Evolutionary conservation across 1,284 basidiomycete species (phyloP).

Genomic region (Cystobasidium sp.): DNA sequence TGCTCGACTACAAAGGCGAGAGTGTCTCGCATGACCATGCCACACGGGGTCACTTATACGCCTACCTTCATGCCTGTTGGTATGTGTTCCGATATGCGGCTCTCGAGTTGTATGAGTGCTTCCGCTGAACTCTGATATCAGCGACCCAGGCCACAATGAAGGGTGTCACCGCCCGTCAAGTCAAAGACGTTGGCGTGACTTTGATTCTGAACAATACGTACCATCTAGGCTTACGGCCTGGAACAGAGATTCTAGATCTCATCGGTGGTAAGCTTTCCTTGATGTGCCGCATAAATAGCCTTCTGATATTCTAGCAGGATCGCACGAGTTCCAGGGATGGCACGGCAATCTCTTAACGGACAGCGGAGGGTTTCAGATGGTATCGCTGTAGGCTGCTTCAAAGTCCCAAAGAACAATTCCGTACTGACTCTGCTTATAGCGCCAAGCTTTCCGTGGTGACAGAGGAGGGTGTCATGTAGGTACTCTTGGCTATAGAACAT

Average conservation of each 20-base stretch:
- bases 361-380: constrained; percentile 77
- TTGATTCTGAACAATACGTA: constrained; percentile 84
- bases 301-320: constrained; percentile 52
- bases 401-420: neutral
- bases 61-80: constrained; percentile 88
- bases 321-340: constrained; percentile 84
- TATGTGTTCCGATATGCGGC: neutral
- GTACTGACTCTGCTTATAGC: constrained; percentile 26
- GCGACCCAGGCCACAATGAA: constrained; percentile 75
- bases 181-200: constrained; percentile 71
- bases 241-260: constrained; percentile 69
- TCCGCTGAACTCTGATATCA: neutral
- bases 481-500: constrained; percentile 53
- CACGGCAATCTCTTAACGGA: constrained; percentile 74
- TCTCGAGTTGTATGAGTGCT: neutral
- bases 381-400: constrained; percentile 65
- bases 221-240: constrained; percentile 78
- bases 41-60: constrained; percentile 76
- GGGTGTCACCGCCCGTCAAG: constrained; percentile 78
- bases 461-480: constrained; percentile 73
- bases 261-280: constrained; percentile 63
- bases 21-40: constrained; percentile 69
- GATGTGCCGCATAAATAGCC: neutral
- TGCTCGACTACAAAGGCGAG: constrained; percentile 76
- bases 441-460: constrained; percentile 70